A percentile compares a stretch with the other conserved stretches of the same genome.
These are phyloP conservation scores for Glaciozyma antarctica DNA, from an alignment of 768 basidiomycete genomes.

Conservation along the genomic window DNA sequence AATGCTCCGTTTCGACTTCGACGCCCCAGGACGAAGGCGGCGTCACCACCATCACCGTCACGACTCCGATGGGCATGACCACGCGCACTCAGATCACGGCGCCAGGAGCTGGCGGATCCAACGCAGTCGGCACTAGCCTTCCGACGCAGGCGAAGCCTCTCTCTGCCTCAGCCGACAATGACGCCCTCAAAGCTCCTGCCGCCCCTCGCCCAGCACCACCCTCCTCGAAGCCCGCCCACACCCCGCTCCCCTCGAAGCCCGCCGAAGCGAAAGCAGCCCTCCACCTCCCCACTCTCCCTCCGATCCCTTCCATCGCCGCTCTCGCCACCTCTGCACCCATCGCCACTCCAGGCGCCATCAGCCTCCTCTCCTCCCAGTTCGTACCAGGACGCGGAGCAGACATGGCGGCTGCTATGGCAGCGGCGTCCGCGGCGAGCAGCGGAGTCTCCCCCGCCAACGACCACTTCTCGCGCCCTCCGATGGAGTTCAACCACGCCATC, in stretches of 20 bases:
- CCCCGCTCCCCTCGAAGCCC: background rate
- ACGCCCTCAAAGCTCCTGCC: background rate
- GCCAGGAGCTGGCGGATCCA: background rate
- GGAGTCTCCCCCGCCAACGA: background rate
- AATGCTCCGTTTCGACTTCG: conserved; percentile 40
- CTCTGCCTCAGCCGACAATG: background rate
- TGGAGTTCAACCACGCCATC: conserved; percentile 66
- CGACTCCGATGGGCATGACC: conserved; percentile 39
- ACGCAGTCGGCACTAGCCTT: background rate
- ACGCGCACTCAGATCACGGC: conserved; percentile 27
- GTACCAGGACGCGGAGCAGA: background rate
- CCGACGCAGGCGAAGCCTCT: background rate
- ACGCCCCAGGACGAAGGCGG: conserved; percentile 12
- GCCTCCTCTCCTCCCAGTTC: conserved; percentile 9
- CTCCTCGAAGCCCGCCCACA: background rate
- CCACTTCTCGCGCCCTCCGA: conserved; percentile 7
- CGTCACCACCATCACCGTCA: conserved; percentile 37
- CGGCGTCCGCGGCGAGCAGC: background rate
- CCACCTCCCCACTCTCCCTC: background rate
- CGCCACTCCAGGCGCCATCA: conserved; percentile 12
- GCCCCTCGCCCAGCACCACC: background rate
- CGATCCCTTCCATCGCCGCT: background rate
- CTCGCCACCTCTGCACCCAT: background rate
- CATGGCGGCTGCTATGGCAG: background rate
- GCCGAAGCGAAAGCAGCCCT: background rate